Base-by-base conservation (phyloP, 2,329 filamentous ascomycete genomes). In the Colletotrichum tropicicola region DNA sequence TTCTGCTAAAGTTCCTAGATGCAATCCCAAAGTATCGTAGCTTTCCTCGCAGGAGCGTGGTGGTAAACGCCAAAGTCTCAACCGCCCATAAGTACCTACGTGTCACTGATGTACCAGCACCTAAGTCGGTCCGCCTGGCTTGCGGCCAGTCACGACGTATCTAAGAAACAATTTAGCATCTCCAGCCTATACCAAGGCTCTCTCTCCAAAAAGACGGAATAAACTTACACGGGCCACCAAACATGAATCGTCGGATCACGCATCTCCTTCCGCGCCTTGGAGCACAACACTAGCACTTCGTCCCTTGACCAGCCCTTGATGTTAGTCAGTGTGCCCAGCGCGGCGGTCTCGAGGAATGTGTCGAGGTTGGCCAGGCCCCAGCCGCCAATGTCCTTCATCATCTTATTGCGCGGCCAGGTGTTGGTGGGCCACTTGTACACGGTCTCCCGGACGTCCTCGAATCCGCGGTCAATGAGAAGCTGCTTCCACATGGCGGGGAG, bases 261-360 rank as follows among this genome's bases (percentile, higher is more conserved):
- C 47, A 74, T 55, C 23, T 74, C 72, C 48, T 66, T 69, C 12
- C 70, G 66, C 1, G 72, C 72, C 6, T 63, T 15, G 1, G 68
- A 63, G 17, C 70, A 68, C 12, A 74, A 70, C 49, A 69, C 64
- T 21, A 60, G 27, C 44, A 72, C 71, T 52, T 78, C 72, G n/a
- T 76, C 75, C 8, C 68, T 49, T 17, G 58, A 72, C 78, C 78
- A 80, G 6, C 73, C 74, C 27, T 80, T 70, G 44, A 73, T 74
- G 9, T 74, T 73, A 2, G 78, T 80, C 54, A 79, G 74, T 13
- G 77, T 68, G 4, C 76, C 78, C 51, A 79, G 69, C n/a, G 70
- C 72, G 37, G 79, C 75, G 6, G 73, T 72, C 69, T 80, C 75
- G 19, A 75, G 70, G 7, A 76, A 78, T 23, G 63, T 64, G 45